Evolutionary conservation across 2,329 filamentous ascomycete species (phyloP), one percentile per base, ranked within the genome.

Genomic region (Harringtonia aguacate): DNA sequence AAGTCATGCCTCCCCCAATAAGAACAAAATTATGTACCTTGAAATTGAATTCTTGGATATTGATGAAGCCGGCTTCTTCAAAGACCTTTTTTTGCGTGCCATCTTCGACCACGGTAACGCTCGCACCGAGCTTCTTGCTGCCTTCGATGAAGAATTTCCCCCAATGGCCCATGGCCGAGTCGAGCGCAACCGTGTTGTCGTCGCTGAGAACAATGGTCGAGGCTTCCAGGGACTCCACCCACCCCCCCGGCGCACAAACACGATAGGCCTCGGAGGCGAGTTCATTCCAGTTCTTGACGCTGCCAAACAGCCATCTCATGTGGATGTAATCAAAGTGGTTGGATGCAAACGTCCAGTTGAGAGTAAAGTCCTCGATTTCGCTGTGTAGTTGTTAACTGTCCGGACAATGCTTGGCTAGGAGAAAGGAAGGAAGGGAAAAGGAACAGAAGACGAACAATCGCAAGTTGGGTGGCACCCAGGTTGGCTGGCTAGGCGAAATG

Each of bases 361-460:
- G 65, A 47, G 75, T 74, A 35, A 74, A 72, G 53, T 84, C 77
- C 53, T 83, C 79, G 36, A 82, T 71, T 47, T 79, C 52, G 43
- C 56, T 56, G 45, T 8, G n/a, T n/a, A 15, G 21, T 27, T 27
- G n/a, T 15, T 15, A 35, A 18, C 4, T n/a, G n/a, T n/a, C 20
- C 10, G 22, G 33, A 35, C 4, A 17, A 35, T n/a, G 17, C 15
- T 35, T n/a, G 18, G n/a, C 15, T n/a, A 35, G 15, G n/a, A 30
- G 28, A 30, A 30, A 30, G 28, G 28, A 30, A 30, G n/a, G n/a
- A n/a, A n/a, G n/a, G n/a, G n/a, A n/a, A n/a, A n/a, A n/a, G n/a
- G n/a, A 27, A 6, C 7, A 34, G n/a, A 42, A 35, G 10, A 44
- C 43, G 41, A 17, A 44, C 36, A 77, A 77, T 18, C 62, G 62